Conservation (phyloP, 2,329 filamentous ascomycete genomes). For the Fusarium austroafricanum region DNA sequence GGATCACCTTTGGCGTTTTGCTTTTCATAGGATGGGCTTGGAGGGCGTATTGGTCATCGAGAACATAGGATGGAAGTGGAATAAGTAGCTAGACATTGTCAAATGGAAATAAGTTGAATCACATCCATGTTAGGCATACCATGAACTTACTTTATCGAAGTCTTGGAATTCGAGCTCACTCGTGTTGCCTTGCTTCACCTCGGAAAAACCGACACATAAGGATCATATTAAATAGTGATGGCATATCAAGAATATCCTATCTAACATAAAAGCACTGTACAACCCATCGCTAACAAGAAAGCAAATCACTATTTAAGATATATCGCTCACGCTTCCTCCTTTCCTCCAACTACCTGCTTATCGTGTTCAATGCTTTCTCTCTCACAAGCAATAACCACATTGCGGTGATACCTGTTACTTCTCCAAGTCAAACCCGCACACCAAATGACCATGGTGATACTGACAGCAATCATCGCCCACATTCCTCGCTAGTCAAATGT, state of each 20-base stretch:
- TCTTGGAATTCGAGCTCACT: too few species aligned
- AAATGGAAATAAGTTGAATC: slow-evolving; percentile 8
- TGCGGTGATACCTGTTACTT: slow-evolving; percentile 16
- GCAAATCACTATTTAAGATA: neutral
- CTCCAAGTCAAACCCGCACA: slow-evolving; percentile 62
- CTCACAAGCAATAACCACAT: slow-evolving; percentile 2
- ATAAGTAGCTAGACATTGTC: slow-evolving; percentile 7
- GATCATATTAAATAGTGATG: neutral
- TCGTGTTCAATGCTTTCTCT: slow-evolving; percentile 19
- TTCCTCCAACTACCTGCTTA: slow-evolving; percentile 10
- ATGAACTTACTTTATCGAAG: neutral
- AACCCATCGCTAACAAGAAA: neutral
- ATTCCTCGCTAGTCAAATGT: slow-evolving; percentile 65
- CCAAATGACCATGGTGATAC: slow-evolving; percentile 70
- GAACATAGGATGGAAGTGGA: neutral
- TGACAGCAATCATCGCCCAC: slow-evolving; percentile 78
- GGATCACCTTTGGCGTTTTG: slow-evolving; percentile 19
- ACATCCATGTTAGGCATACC: neutral
- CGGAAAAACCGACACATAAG: neutral
- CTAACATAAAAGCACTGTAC: neutral
- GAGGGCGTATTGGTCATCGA: slow-evolving; percentile 3
- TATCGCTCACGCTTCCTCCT: neutral
- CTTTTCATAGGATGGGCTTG: slow-evolving; percentile 7
- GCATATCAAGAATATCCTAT: neutral
- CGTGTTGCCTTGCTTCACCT: too few species aligned